Evolutionary conservation across 768 basidiomycete genomes (phyloP), one percentile per base, ranked within the genome.

Genomic region (Termitomyces sp.): DNA sequence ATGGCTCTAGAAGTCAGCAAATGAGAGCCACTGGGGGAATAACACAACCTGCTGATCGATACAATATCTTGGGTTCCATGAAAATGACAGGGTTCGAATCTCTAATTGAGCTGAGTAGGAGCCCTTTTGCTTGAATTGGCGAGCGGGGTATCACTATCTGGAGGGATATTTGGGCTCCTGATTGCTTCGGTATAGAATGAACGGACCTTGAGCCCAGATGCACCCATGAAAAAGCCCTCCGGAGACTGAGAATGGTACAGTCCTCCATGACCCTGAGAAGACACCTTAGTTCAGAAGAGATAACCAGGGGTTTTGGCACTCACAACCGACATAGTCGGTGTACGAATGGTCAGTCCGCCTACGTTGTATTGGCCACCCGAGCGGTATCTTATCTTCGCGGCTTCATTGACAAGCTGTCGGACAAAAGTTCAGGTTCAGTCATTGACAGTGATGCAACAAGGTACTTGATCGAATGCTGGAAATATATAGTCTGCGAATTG

Each of bases 191-290:
- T 15, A 54, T 37, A 34, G n/a, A 53, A 10, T 37, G 17, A 35
- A 41, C 57, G 14, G 55, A 90, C 93, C 78, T 97, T 97, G 41
- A 98, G 66, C 0, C 94, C 94, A 0, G 91, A 75, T 8, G 91
- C 93, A 34, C 88, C 93, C 76, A 96, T 80, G 68, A 98, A 98
- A 72, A 87, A 98, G 0, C 89, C 93, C 70, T 98, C 95, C 3
- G 94, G 94, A 54, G 90, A 93, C 70, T 98, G 94, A 7, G 92
- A 95, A 65, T 98, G 94, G 66, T 97, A 98, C 55, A 95, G 70
- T 22, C 88, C 94, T 42, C 94, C 94, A 65, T 98, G 94, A 5
- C 84, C 81, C 77, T 79, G 17, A 19, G 34, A 30, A 42, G 17
- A 45, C n/a, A n/a, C 11, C 37, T 14, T n/a, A 55, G 55, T 48